Evolutionary conservation across 192 early-diverging fungal genomes (phyloP).

Genomic region (Bifiguratus adelaidae): DNA sequence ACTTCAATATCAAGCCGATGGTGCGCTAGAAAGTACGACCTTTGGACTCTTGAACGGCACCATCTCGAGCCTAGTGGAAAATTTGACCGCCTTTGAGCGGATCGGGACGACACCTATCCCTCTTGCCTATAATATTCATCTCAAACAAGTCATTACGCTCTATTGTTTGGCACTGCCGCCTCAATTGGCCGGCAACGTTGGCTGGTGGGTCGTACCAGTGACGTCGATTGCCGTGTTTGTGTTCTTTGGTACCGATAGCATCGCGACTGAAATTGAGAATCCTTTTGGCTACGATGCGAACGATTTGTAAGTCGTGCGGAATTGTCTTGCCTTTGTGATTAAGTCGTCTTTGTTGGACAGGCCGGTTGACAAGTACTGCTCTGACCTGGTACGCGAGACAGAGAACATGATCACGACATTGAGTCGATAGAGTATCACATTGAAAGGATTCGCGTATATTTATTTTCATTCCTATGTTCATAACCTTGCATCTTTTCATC

Average conservation of each 20-base stretch:
- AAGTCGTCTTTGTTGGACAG: too few relatives aligned
- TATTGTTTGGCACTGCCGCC: background rate
- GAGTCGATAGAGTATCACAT: too few relatives aligned
- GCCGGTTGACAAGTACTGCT: too few relatives aligned
- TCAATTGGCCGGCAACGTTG: conserved; percentile 8
- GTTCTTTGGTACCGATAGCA: conserved; percentile 70
- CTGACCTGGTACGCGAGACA: too few relatives aligned
- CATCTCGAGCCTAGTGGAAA: conserved; percentile 43
- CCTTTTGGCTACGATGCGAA: conserved; percentile 38
- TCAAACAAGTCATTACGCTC: too few relatives aligned
- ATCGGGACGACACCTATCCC: conserved; percentile 70
- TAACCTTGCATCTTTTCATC: too few relatives aligned
- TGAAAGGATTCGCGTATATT: too few relatives aligned
- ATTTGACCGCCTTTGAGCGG: conserved; percentile 52
- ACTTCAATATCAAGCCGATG: conserved; percentile 25
- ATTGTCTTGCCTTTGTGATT: too few relatives aligned
- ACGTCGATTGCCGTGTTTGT: conserved; percentile 33
- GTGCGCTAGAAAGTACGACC: conserved; percentile 39
- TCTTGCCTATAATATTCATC: conserved; percentile 60
- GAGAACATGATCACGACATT: too few relatives aligned
- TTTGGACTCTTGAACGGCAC: conserved; percentile 31
- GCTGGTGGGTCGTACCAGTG: conserved; percentile 41
- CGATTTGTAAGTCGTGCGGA: too few relatives aligned
- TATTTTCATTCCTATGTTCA: too few relatives aligned
- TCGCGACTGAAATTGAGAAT: conserved; percentile 41